phyloP scores from a whole-genome alignment of 129 eudicot genomes.

The Cynara cardunculus region DNA sequence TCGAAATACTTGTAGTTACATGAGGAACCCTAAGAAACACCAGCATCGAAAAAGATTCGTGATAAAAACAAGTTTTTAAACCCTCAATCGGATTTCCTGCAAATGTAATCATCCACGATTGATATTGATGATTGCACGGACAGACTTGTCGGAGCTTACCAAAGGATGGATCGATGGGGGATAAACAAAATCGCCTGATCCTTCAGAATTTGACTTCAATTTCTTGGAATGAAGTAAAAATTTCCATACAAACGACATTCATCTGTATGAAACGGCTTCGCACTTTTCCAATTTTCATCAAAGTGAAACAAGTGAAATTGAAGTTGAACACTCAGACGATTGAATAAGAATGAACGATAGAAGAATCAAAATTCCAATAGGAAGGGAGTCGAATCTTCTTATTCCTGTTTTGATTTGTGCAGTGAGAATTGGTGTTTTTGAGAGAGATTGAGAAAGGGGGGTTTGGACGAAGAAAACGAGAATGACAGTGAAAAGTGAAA shows the following conservation, averaged over 20 bases:
- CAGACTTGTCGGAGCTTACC: conserved; percentile 3
- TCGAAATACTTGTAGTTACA: not conserved
- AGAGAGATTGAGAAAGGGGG: conserved; percentile 13
- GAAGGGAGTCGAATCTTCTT: not conserved
- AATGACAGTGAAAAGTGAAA: conserved; percentile 18
- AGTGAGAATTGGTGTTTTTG: conserved; percentile 16
- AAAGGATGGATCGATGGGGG: conserved; percentile 11
- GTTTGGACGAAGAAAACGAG: conserved; percentile 41
- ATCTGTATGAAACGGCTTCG: conserved; percentile 14
- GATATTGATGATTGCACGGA: conserved; percentile 12
- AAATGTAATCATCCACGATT: conserved; percentile 9
- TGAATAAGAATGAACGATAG: not conserved
- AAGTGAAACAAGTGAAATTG: conserved; percentile 21
- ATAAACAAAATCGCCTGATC: conserved; percentile 21
- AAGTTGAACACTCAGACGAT: conserved; percentile 11
- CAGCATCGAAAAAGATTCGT: not conserved
- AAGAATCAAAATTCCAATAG: not conserved
- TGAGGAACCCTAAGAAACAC: conserved; percentile 25
- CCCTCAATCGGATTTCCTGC: conserved; percentile 11
- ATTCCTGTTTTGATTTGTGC: conserved; percentile 6
- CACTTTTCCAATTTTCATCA: not conserved
- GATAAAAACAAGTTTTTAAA: not conserved
- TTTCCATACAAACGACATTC: conserved; percentile 24
- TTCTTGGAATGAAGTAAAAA: conserved; percentile 19
- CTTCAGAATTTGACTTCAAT: conserved; percentile 19